A percentile compares a stretch with the other conserved stretches of the same genome.
Evolutionary conservation across 176 grass and related monocot genomes (phyloP).

Genomic region (Eragrostis curvula): DNA sequence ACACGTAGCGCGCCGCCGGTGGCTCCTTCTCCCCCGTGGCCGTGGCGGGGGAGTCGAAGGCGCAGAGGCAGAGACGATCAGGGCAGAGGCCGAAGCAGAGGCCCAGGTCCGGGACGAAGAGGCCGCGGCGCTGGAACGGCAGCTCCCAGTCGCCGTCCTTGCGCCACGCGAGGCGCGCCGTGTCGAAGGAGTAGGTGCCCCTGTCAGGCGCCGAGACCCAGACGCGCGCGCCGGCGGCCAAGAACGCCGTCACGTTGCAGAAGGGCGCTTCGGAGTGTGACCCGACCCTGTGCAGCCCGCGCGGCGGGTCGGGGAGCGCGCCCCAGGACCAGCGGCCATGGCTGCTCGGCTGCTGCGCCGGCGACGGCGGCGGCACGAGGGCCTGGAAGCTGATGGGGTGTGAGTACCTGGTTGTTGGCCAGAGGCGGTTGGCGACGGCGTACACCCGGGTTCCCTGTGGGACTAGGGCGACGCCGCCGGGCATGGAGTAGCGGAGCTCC

Average conservation of each 20-base stretch:
- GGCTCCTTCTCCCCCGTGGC: too few species aligned
- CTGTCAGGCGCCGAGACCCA: background rate
- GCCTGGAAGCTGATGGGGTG: background rate
- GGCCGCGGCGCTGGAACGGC: background rate
- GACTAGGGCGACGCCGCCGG: background rate
- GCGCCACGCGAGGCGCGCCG: constrained; percentile 1
- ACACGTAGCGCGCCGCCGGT: background rate
- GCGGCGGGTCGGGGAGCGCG: background rate
- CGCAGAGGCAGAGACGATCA: background rate
- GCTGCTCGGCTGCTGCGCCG: background rate
- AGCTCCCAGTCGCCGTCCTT: constrained; percentile 9
- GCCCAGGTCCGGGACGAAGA: constrained; percentile 2
- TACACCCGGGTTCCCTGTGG: background rate
- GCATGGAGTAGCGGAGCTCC: background rate
- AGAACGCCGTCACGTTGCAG: background rate
- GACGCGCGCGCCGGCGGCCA: constrained; percentile 1
- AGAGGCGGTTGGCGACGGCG: background rate
- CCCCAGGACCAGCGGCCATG: background rate
- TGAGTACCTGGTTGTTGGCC: too few species aligned
- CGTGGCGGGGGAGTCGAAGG: background rate
- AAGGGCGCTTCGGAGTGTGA: background rate
- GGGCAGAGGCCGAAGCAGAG: constrained; percentile 20
- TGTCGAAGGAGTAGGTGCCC: constrained; percentile 32
- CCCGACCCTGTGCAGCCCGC: background rate
- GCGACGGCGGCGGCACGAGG: background rate